phyloP scores from a whole-genome alignment of 2,329 filamentous ascomycete genomes.

The Ophiostoma tasmaniense region DNA sequence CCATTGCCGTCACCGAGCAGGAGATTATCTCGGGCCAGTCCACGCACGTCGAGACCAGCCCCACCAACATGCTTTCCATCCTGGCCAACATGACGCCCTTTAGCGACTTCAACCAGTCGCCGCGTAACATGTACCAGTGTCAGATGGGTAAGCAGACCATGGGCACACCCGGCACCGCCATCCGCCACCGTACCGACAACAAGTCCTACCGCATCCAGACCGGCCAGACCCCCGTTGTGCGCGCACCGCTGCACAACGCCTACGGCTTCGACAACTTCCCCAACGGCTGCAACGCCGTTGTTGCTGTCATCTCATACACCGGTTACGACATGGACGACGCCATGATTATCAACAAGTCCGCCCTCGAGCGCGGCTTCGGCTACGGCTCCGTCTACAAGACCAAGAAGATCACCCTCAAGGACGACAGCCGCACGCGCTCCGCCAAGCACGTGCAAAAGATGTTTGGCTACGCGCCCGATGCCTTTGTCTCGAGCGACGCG shows the following conservation, averaged over 20 bases:
- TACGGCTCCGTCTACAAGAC: constrained; percentile 97
- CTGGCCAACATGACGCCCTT: constrained; percentile 98
- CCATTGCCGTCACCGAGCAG: constrained; percentile 81
- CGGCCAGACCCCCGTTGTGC: constrained; percentile 88
- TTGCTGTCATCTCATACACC: constrained; percentile 96
- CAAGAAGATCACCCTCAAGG: constrained; percentile 79
- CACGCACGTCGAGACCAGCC: constrained; percentile 87
- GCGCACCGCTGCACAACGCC: constrained; percentile 85
- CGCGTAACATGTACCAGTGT: constrained; percentile 98
- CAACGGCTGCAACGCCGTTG: constrained; percentile 89
- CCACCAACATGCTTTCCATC: constrained; percentile 95
- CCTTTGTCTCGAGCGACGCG: constrained; percentile 60
- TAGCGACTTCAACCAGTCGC: constrained; percentile 97
- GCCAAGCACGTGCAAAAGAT: constrained; percentile 66
- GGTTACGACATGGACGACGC: constrained; percentile 99
- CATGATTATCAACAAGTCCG: constrained; percentile 98
- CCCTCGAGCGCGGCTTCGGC: constrained; percentile 90
- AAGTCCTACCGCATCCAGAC: constrained; percentile 93
- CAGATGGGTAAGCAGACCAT: constrained; percentile 99
- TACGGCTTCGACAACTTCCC: constrained; percentile 98
- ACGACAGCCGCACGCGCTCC: constrained; percentile 61
- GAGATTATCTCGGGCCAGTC: constrained; percentile 83
- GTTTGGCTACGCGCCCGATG: constrained; percentile 82
- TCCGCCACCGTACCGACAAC: constrained; percentile 87
- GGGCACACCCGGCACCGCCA: constrained; percentile 84